Conservation (phyloP, 1,139 yeast species). For the Saccharomyces hybrid region DNA sequence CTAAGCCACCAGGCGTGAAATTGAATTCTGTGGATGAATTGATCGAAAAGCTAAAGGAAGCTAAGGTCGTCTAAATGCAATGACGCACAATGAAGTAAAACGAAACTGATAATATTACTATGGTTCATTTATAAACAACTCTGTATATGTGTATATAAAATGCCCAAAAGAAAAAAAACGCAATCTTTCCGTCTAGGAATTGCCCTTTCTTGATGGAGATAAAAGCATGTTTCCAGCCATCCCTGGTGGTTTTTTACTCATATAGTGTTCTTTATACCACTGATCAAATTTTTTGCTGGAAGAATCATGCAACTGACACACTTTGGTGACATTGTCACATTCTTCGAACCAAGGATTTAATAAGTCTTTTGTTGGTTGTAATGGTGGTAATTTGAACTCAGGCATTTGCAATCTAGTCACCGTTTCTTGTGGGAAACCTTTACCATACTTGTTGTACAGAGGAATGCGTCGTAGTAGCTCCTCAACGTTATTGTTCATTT, state of each 20-base stretch:
- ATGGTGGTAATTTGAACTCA: conserved; percentile 15
- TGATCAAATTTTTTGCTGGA: conserved; percentile 16
- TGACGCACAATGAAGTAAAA: conserved; percentile 4
- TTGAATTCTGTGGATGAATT: conserved; percentile 79
- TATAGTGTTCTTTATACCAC: conserved; percentile 23
- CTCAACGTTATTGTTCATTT: conserved; percentile 11
- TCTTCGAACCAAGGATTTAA: conserved; percentile 27
- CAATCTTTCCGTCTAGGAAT: background rate
- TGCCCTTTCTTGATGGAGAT: conserved; percentile 19
- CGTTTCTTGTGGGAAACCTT: conserved; percentile 16
- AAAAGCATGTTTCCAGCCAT: conserved; percentile 17
- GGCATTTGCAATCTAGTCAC: conserved; percentile 13
- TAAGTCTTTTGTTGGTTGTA: conserved; percentile 18
- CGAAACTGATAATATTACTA: conserved; percentile 1
- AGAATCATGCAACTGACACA: conserved; percentile 13
- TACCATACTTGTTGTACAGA: conserved; percentile 21
- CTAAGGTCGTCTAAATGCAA: conserved; percentile 41
- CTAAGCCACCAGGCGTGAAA: conserved; percentile 72
- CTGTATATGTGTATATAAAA: background rate
- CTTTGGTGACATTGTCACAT: conserved; percentile 15
- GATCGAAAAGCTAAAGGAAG: conserved; percentile 67
- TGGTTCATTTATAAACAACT: background rate
- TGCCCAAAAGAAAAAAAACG: background rate
- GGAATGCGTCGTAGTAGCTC: conserved; percentile 20
- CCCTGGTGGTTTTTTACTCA: conserved; percentile 29